Evolutionary conservation across 352 stramenopile genomes (phyloP), one percentile per base, ranked within the genome.

Genomic region (Pythium monospermum): DNA sequence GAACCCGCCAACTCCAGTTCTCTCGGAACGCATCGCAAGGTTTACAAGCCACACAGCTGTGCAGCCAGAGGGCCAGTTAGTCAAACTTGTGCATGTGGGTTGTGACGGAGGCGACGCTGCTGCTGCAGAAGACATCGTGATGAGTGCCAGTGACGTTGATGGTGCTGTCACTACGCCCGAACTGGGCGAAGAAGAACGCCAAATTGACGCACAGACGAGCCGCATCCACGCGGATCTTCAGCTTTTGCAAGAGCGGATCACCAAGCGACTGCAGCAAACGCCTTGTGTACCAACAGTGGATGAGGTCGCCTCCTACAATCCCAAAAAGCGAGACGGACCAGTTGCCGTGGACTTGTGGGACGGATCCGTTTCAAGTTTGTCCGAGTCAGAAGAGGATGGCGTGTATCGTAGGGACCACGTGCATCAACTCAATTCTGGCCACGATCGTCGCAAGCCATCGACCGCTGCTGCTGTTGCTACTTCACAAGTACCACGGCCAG

Each of bases 171-270:
- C 8, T 38, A 44, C 26, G 18, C 43, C 45, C 15, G 27, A 43
- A 11, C 38, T 33, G 23, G 60, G 37, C 32, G 59, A 53, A 12
- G 58, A 61, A 50, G 76, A 82, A 47, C 49, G 61, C 2, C 45
- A 63, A 27, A 73, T 91, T 18, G 75, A 91, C 16, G 63, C 65
- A 6, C 77, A 79, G 32, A 80, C 76, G 1, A 82, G 44, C 36
- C 87, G 76, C 23, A 66, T 92, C 23, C 81, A 88, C 49, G 74
- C 84, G 45, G 81, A 92, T 46, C 82, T 91, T 32, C 72, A 73
- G 15, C 47, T 74, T 12, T 57, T 93, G 4, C 82, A 93, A 37
- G 64, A 85, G 21, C 63, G 76, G 1, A 83, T 93, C 33, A 67
- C 73, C 10, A 73, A 75, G 31, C 65, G 77, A 13, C 64, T 91